These are phyloP conservation scores for Scytalidium lignicola DNA, from an alignment of 2,329 filamentous ascomycete species.

Conservation along the genomic window DNA sequence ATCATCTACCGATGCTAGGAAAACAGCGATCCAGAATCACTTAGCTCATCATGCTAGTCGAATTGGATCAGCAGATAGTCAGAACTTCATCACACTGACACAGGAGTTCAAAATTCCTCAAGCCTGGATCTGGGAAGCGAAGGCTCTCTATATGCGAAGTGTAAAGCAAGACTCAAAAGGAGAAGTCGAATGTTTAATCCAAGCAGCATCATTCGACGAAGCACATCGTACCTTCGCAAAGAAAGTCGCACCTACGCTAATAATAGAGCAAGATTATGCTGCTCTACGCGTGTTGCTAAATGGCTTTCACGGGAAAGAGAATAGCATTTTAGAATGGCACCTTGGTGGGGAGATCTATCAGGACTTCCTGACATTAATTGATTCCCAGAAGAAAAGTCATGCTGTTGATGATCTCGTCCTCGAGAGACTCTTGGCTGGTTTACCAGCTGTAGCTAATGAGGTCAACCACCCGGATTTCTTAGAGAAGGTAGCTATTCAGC, in stretches of 20 bases:
- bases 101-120: conserved; percentile 65
- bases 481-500: conserved; percentile 69
- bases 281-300: conserved; percentile 63
- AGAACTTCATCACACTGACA: conserved; percentile 54
- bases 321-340: conserved; percentile 67
- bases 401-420: conserved; percentile 40
- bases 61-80: conserved; percentile 54
- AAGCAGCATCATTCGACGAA: conserved; percentile 69
- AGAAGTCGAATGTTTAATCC: conserved; percentile 76
- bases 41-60: conserved; percentile 65
- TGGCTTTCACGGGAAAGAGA: conserved; percentile 61
- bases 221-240: conserved; percentile 80
- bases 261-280: conserved; percentile 78
- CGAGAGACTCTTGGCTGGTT: conserved; percentile 50
- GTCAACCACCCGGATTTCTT: conserved; percentile 36
- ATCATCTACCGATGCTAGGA: conserved; percentile 56
- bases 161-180: conserved; percentile 61
- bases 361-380: conserved; percentile 51
- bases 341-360: conserved; percentile 75
- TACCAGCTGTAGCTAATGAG: conserved; percentile 43
- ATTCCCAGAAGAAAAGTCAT: conserved; percentile 35
- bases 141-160: conserved; percentile 75
- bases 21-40: conserved; percentile 65
- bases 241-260: conserved; percentile 72
- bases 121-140: conserved; percentile 81